Evolutionary conservation across 106 monocot species (phyloP).

Genomic region (Posidonia australis): DNA sequence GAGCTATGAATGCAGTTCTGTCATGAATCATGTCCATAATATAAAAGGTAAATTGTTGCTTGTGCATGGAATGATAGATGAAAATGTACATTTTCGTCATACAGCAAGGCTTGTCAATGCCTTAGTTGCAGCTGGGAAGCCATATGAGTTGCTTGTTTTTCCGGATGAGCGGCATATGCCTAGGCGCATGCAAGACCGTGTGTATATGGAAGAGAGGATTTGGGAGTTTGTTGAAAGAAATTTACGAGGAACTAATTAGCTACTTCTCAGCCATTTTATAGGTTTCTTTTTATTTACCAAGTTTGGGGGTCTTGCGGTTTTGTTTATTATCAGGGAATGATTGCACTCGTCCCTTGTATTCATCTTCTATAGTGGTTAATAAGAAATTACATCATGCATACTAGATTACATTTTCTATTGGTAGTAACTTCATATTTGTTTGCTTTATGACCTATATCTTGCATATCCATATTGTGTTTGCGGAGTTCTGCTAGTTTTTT

Average conservation of each 20-base stretch:
- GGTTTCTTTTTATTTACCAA: no score
- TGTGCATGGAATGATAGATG: constrained; percentile 90
- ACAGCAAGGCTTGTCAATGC: constrained; percentile 79
- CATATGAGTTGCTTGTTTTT: constrained; percentile 78
- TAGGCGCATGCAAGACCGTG: constrained; percentile 53
- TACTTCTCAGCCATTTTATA: no score
- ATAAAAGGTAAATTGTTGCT: constrained; percentile 68
- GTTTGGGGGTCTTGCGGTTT: no score
- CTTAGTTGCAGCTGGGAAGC: constrained; percentile 59
- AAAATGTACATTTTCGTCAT: constrained; percentile 95
- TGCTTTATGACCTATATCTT: no score
- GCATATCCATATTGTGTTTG: no score
- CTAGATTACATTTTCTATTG: no score
- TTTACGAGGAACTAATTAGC: constrained; percentile 9
- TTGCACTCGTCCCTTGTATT: no score
- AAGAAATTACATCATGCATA: no score
- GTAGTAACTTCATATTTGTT: no score
- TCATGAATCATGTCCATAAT: constrained; percentile 68
- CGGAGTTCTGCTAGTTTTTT: no score
- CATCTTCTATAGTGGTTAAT: no score
- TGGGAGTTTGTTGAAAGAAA: constrained; percentile 85
- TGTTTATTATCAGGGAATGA: no score
- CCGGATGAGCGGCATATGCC: constrained; percentile 98
- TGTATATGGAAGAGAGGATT: constrained; percentile 96
- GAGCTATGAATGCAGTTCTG: constrained; percentile 46